These are phyloP conservation scores for Boletus eberwhitei DNA, from an alignment of 768 basidiomycete species.

Conservation along the genomic window DNA sequence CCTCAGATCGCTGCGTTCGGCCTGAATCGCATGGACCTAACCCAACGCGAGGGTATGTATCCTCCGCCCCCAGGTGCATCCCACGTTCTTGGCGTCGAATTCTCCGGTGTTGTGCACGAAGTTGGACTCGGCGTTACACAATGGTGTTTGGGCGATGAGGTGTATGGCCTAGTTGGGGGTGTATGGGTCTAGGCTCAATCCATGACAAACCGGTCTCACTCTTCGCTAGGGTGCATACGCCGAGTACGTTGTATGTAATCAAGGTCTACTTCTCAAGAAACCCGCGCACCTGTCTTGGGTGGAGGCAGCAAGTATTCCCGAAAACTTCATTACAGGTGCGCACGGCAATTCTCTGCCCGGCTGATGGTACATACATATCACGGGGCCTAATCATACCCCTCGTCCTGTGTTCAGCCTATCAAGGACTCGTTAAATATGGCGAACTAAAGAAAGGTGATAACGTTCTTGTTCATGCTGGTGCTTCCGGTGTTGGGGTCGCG, in stretches of 20 bases:
- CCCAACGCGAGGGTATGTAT: constrained; percentile 70
- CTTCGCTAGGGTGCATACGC: constrained; percentile 79
- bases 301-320: constrained; percentile 85
- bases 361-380: neutral
- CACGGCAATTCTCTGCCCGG: constrained; percentile 8
- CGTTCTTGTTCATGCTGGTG: constrained; percentile 87
- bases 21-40: constrained; percentile 85
- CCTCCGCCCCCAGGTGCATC: constrained; percentile 75
- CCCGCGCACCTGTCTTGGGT: constrained; percentile 73
- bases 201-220: neutral
- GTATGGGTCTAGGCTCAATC: constrained; percentile 43
- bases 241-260: constrained; percentile 70
- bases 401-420: constrained; percentile 43
- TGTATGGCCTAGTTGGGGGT: constrained; percentile 75
- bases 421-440: constrained; percentile 63
- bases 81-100: constrained; percentile 82
- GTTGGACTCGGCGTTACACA: constrained; percentile 48
- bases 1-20: constrained; percentile 75
- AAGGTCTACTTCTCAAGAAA: constrained; percentile 70
- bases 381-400: constrained; percentile 2
- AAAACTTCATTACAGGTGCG: constrained; percentile 83
- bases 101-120: constrained; percentile 62
- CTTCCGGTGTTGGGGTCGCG: constrained; percentile 86
- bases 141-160: constrained; percentile 67
- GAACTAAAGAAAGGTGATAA: constrained; percentile 66